Evolutionary conservation across 345 rosid species (phyloP).

Genomic region (Syzygium aromaticum): DNA sequence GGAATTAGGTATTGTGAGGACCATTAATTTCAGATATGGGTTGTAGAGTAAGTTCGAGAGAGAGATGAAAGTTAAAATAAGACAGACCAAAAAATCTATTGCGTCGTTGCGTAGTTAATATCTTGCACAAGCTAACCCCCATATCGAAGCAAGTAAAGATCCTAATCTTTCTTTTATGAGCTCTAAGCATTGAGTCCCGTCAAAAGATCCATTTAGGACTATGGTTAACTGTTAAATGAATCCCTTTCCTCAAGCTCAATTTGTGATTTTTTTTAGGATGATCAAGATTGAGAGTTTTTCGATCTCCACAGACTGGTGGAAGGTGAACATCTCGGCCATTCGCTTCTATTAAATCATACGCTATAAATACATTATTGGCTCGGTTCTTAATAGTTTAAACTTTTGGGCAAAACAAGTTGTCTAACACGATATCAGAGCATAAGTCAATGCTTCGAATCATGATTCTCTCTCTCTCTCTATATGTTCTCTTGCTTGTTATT

Average conservation of each 20-base stretch:
- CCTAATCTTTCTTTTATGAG: background rate
- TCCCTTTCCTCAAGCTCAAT: background rate
- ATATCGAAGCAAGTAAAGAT: background rate
- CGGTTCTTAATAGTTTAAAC: background rate
- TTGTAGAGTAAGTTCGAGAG: too few relatives aligned
- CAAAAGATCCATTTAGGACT: background rate
- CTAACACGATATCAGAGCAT: background rate
- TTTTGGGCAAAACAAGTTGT: background rate
- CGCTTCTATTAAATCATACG: background rate
- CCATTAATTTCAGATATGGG: fast-evolving
- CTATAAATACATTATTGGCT: background rate
- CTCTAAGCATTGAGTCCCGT: background rate
- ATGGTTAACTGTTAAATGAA: background rate
- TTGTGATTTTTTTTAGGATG: background rate
- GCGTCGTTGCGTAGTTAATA: too few relatives aligned
- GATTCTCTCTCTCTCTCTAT: too few relatives aligned
- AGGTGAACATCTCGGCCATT: background rate
- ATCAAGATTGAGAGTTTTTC: background rate
- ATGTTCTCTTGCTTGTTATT: too few relatives aligned
- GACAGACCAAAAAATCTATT: too few relatives aligned
- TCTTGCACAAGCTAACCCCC: background rate
- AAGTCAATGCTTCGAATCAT: background rate
- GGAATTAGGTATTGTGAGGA: background rate
- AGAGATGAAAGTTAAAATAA: too few relatives aligned
- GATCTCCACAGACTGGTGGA: background rate